Conservation (phyloP, 1,284 basidiomycete species). For the Somion occarium region DNA sequence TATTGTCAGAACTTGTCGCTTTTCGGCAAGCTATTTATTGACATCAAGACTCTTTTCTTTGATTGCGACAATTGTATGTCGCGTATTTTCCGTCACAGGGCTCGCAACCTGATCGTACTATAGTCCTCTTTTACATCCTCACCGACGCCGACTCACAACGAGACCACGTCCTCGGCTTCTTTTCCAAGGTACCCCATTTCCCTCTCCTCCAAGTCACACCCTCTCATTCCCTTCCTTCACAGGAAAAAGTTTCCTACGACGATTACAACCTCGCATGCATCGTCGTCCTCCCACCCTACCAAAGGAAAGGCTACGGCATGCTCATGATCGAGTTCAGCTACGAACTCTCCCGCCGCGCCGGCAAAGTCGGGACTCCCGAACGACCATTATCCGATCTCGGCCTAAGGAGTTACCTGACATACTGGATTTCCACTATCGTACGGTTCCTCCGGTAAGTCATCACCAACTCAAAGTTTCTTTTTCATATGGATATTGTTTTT, state of each 20-base stretch:
- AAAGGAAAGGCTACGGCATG: conserved; percentile 88
- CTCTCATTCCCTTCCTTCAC: conserved; percentile 8
- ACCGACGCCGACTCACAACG: conserved; percentile 80
- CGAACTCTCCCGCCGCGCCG: conserved; percentile 77
- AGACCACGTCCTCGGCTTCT: conserved; percentile 88
- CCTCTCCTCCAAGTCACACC: neutral
- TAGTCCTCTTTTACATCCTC: conserved; percentile 90
- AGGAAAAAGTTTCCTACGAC: conserved; percentile 96
- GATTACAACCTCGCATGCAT: conserved; percentile 98
- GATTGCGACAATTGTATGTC: conserved; percentile 79
- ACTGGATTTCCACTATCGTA: conserved; percentile 85
- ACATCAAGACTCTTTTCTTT: conserved; percentile 96
- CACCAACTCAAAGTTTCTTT: neutral
- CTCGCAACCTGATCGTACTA: neutral
- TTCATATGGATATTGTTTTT: conserved; percentile 1
- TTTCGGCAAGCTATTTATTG: conserved; percentile 98
- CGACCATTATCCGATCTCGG: conserved; percentile 93
- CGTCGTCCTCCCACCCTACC: conserved; percentile 91
- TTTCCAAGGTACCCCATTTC: conserved; percentile 73
- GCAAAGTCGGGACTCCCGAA: conserved; percentile 88
- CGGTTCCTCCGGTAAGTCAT: conserved; percentile 66
- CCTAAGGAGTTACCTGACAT: conserved; percentile 85
- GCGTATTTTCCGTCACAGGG: conserved; percentile 5
- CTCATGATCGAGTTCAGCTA: conserved; percentile 99
- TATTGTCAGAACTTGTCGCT: conserved; percentile 95